phyloP scores from a whole-genome alignment of 352 stramenopile genomes.

The Globisporangium spinosum region DNA sequence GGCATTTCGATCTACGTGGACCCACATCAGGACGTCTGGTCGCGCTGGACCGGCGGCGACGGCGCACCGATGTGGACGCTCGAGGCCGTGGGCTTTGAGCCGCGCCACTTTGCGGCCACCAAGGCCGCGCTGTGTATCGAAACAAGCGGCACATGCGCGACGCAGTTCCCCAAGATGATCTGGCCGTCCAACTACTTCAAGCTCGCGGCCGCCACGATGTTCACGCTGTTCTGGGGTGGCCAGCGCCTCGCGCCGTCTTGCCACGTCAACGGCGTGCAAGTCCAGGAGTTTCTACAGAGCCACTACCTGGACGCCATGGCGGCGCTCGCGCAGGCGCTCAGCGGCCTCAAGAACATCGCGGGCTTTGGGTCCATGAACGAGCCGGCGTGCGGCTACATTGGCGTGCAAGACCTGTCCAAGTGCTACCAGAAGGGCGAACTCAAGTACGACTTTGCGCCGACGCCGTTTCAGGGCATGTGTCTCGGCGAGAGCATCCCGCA shows the following conservation, averaged over 20 bases:
- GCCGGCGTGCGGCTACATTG: constrained; percentile 73
- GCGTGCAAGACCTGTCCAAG: constrained; percentile 48
- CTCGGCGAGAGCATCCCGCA: constrained; percentile 64
- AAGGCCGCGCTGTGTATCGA: constrained; percentile 76
- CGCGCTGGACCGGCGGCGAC: constrained; percentile 86
- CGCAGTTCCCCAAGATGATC: constrained; percentile 86
- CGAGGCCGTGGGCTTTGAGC: constrained; percentile 69
- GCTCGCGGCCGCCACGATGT: constrained; percentile 88
- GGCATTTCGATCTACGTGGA: constrained; percentile 88
- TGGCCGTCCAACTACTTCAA: constrained; percentile 93
- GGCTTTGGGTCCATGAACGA: constrained; percentile 93
- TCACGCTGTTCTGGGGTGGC: constrained; percentile 88
- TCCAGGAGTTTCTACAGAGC: constrained; percentile 86
- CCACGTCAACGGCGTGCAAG: constrained; percentile 62
- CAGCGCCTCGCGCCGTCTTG: constrained; percentile 63
- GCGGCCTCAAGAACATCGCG: constrained; percentile 77
- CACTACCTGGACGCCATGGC: constrained; percentile 82
- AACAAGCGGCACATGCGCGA: constrained; percentile 34
- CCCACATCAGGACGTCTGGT: constrained; percentile 92
- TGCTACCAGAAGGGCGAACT: constrained; percentile 59
- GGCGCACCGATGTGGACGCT: constrained; percentile 89
- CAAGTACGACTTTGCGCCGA: constrained; percentile 72
- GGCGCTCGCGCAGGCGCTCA: constrained; percentile 54
- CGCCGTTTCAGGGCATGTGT: constrained; percentile 78
- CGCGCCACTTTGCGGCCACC: constrained; percentile 64